Base-by-base conservation (phyloP, 2,329 filamentous ascomycete genomes). In the Paecilomyces fulvus region DNA sequence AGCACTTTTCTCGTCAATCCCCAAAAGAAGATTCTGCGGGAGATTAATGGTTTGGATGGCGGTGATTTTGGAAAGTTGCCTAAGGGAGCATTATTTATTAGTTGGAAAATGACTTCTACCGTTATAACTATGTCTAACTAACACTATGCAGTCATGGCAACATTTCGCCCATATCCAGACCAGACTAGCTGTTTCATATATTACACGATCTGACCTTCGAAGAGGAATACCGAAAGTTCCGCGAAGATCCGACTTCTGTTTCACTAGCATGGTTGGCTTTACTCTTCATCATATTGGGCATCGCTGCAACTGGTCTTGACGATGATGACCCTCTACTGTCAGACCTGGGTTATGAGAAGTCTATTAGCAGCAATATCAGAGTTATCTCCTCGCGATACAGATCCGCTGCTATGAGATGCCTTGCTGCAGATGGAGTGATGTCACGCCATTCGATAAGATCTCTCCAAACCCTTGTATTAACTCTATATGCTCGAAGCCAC, bases 131-230 rank as follows among this genome's bases (percentile, higher is more conserved):
- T n/a, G n/a, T n/a, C n/a, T n/a, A n/a, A n/a, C n/a, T n/a, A n/a
- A n/a, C n/a, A n/a, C n/a, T n/a, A n/a, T n/a, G n/a, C n/a, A n/a
- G n/a, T n/a, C n/a, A n/a, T n/a, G n/a, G n/a, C n/a, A n/a, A n/a
- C n/a, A n/a, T n/a, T n/a, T n/a, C n/a, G n/a, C n/a, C n/a, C n/a
- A n/a, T n/a, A n/a, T n/a, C n/a, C n/a, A n/a, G n/a, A 50, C 51
- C 25, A 11, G 25, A 23, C 31, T 56, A 61, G 63, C 61, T 75
- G 11, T 75, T 75, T 52, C 73, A 75, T 60, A 68, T 75, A 49
- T 67, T 75, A 9, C 73, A 75, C 53, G 72, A 75, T 55, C 64
- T 72, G 49, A 73, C 71, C 3, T 75, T 75, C 37, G 66, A 73
- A 33, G 65, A 65, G 12, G 70, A 74, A 55, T 75, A 75, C 57